Base-by-base conservation (phyloP, 768 basidiomycete genomes). In the Collybia sp. region DNA sequence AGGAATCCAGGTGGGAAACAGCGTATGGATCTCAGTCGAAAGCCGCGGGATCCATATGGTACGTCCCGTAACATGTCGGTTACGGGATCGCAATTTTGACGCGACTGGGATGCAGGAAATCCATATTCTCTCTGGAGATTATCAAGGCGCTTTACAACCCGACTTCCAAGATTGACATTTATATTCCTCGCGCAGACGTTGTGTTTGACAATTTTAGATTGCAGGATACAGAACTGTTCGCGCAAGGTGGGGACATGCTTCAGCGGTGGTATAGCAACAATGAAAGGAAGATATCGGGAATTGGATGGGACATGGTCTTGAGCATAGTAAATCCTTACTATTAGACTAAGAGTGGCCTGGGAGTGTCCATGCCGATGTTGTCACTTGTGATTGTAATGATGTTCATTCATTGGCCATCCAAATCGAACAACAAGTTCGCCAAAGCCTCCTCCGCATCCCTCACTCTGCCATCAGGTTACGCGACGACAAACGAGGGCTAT, bases 1-100 rank as follows among this genome's bases (percentile, higher is more conserved):
- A 63, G 53, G 61, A 70, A 19, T 58, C 56, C 35, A 59, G 61
- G 5, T 76, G 71, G 72, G 60, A 37, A 37, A 37, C 35, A 37
- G 17, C 10, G 17, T 3, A 10, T 3, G 35, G 10, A 3, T n/a
- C 13, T 6, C 35, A 18, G 35, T 3, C 35, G 13, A 6, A 37
- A 8, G n/a, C 4, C 17, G 10, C 35, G 6, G 6, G 10, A n/a
- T 37, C 17, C 10, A 6, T 37, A 3, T 37, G 13, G 35, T 37
- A 37, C 17, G 35, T 37, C 3, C 17, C 35, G n/a, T 10, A 37
- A 10, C 25, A 8, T 8, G 3, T 37, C 10, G 6, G 10, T 37
- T 18, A 10, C 35, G 17, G 6, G 10, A 10, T 10, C 35, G 35
- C 35, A 3, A 18, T 37, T 4, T 37, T 37, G 10, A 37, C 4